A percentile compares a stretch with the other conserved stretches of the same genome.
Evolutionary conservation across 257 asterid species (phyloP).

Genomic region (Nicotiana knightiana): DNA sequence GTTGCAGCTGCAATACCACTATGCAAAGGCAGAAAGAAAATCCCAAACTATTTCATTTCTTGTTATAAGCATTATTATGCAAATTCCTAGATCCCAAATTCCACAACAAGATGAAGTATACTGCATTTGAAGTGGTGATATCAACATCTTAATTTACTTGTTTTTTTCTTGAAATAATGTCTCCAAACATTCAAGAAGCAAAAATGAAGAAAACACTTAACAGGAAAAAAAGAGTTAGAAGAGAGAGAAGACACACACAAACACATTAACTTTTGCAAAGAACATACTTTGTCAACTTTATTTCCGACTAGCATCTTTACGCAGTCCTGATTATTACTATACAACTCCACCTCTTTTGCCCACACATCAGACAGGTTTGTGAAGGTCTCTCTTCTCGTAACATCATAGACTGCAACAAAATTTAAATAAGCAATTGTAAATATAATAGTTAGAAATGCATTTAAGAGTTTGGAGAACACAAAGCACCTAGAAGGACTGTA

Average conservation of each 20-base stretch:
- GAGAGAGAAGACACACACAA: not conserved
- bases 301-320: slow-evolving; percentile 91
- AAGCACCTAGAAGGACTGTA: not conserved
- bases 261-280: not conserved
- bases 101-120: not conserved
- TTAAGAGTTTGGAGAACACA: not conserved
- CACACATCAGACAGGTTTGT: slow-evolving; percentile 76
- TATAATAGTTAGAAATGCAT: not conserved
- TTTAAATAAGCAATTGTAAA: not conserved
- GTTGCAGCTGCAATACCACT: not conserved
- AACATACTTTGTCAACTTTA: slow-evolving; percentile 80
- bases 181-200: not conserved
- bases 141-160: not conserved
- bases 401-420: slow-evolving; percentile 62
- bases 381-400: slow-evolving; percentile 82
- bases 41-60: not conserved
- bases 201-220: not conserved
- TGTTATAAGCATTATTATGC: not conserved
- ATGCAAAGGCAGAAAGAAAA: not conserved
- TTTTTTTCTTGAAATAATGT: not conserved
- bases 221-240: not conserved
- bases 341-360: slow-evolving; percentile 86
- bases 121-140: not conserved
- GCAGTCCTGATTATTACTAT: slow-evolving; percentile 70
- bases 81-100: not conserved